Percentiles rank a stretch among this genome's conserved stretches.
Conservation (phyloP, 192 early-diverging fungal species). For the Dispira simplex region DNA sequence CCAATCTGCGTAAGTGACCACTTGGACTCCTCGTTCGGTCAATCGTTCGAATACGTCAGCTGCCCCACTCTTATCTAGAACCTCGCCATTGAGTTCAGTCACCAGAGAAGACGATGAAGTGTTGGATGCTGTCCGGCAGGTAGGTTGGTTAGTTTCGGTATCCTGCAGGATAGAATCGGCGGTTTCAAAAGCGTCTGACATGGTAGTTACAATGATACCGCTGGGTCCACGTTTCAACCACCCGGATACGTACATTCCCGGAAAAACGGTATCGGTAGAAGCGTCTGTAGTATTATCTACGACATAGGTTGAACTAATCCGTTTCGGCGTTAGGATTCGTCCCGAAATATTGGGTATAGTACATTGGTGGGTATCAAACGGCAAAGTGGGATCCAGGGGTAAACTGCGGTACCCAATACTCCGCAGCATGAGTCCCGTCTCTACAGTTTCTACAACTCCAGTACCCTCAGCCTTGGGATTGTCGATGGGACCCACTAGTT, state of each 20-base stretch:
- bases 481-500: constrained; percentile 42
- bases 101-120: constrained; percentile 4
- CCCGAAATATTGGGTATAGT: constrained; percentile 71
- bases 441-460: constrained; percentile 32
- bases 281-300: too few relatives aligned
- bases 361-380: constrained; percentile 53
- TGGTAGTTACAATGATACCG: constrained; percentile 91
- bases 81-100: neutral
- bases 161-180: constrained; percentile 58
- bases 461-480: constrained; percentile 40
- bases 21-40: constrained; percentile 18
- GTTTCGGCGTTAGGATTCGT: constrained; percentile 31
- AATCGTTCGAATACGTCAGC: constrained; percentile 17
- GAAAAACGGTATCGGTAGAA: constrained; percentile 14
- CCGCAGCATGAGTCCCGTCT: constrained; percentile 52
- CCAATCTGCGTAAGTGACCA: constrained; percentile 66
- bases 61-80: constrained; percentile 15
- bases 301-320: too few relatives aligned
- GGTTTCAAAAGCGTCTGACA: constrained; percentile 87
- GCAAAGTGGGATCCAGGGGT: constrained; percentile 40
- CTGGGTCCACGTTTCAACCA: constrained; percentile 94
- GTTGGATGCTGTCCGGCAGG: constrained; percentile 5
- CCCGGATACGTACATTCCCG: constrained; percentile 75
- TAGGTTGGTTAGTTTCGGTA: constrained; percentile 26
- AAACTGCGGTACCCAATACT: constrained; percentile 82